Evolutionary conservation across 352 stramenopile genomes (phyloP).

Genomic region (Pythium phragmiticola): DNA sequence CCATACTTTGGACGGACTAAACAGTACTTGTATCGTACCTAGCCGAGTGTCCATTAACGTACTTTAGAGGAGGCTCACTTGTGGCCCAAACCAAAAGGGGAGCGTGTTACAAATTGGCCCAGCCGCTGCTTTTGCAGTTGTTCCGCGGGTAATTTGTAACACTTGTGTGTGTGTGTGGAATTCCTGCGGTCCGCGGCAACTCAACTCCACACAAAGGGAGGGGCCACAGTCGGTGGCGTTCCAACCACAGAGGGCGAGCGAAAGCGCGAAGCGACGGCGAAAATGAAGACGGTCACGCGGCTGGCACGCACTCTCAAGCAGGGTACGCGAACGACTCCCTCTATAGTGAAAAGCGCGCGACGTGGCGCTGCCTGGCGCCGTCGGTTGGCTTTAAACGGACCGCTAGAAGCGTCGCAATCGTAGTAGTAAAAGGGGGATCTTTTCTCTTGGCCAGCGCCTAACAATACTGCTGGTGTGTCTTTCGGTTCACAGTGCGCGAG

Average conservation of each 20-base stretch:
- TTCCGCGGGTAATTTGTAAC: conserved; percentile 32
- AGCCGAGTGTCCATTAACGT: neutral
- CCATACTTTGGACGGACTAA: conserved; percentile 5
- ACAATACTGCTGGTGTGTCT: neutral
- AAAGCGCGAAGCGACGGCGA: conserved; percentile 1
- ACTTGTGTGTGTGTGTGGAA: conserved; percentile 7
- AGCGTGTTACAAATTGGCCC: conserved; percentile 29
- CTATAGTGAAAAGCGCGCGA: neutral
- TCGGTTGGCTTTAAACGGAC: neutral
- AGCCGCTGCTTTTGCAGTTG: conserved; percentile 3
- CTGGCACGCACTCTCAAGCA: conserved; percentile 32
- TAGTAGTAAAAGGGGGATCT: neutral
- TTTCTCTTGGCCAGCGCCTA: neutral
- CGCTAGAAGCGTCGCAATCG: conserved; percentile 8
- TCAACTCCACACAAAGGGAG: neutral
- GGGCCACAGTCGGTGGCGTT: conserved; percentile 27
- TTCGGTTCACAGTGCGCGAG: conserved; percentile 20
- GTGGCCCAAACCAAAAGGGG: neutral
- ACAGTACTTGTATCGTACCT: conserved; percentile 17
- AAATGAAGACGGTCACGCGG: conserved; percentile 31
- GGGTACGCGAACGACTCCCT: conserved; percentile 6
- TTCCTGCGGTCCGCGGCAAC: conserved; percentile 3
- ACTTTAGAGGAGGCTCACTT: conserved; percentile 9
- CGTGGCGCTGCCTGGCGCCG: conserved; percentile 5
- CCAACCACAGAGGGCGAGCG: conserved; percentile 4